Evolutionary conservation across 2,329 filamentous ascomycete species (phyloP).

Genomic region (Diaporthe australafricana): DNA sequence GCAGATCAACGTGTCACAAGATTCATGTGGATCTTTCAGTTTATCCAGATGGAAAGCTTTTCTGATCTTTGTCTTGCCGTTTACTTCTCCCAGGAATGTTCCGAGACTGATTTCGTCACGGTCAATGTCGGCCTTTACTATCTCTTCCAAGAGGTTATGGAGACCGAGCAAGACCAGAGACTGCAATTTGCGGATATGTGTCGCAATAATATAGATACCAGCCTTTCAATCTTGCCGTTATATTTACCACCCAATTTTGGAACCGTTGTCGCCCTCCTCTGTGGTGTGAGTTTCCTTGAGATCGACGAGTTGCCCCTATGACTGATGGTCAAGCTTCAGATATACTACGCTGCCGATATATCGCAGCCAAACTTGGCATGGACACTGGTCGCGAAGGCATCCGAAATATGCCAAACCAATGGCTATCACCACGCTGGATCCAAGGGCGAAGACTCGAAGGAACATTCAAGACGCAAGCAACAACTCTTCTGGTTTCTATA

Average conservation of each 20-base stretch:
- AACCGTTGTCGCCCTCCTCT: not conserved
- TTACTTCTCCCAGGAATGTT: not conserved
- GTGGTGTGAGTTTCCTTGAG: not conserved
- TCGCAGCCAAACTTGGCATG: not conserved
- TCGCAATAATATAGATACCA: not conserved
- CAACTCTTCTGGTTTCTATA: not conserved
- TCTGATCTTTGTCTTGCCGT: not conserved
- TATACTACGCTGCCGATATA: not conserved
- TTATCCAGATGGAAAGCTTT: not conserved
- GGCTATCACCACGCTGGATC: not conserved
- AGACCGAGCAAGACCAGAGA: not conserved
- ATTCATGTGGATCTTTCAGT: not conserved
- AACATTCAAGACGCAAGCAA: not conserved
- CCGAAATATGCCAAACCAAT: not conserved
- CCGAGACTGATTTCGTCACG: not conserved
- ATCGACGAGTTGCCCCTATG: not conserved
- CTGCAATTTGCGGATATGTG: not conserved
- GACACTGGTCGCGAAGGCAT: not conserved
- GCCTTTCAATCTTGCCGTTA: not conserved
- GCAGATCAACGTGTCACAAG: not conserved
- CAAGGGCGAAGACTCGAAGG: not conserved
- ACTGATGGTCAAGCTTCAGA: not conserved
- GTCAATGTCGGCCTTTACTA: not conserved
- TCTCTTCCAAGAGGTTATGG: not conserved
- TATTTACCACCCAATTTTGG: not conserved